Percentiles rank a stretch among this genome's conserved stretches.
Conservation (phyloP, 345 rosid species). For the Pelargonium nanum region DNA sequence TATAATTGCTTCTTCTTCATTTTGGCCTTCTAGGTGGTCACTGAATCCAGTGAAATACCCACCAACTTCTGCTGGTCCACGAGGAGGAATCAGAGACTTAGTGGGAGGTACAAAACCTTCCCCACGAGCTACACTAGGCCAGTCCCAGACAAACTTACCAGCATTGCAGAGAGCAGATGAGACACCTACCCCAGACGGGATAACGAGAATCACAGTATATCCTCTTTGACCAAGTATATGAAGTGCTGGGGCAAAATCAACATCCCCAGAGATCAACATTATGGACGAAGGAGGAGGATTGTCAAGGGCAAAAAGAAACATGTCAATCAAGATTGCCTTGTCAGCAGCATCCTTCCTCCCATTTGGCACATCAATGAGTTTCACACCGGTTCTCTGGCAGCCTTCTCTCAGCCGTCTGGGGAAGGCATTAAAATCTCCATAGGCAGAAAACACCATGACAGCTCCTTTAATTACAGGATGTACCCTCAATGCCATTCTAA, state of each 20-base stretch:
- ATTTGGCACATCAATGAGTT: constrained; percentile 87
- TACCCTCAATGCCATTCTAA: constrained; percentile 78
- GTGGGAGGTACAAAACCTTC: constrained; percentile 70
- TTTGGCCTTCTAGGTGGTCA: constrained; percentile 35
- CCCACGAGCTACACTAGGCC: constrained; percentile 92
- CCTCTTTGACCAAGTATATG: constrained; percentile 96
- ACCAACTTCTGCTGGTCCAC: constrained; percentile 25
- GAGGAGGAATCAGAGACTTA: constrained; percentile 33
- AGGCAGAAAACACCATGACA: constrained; percentile 74
- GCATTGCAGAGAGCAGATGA: constrained; percentile 84
- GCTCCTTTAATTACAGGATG: constrained; percentile 80
- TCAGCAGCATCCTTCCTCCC: constrained; percentile 98
- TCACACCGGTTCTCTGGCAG: constrained; percentile 94
- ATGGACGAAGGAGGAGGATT: constrained; percentile 79
- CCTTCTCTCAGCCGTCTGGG: constrained; percentile 95
- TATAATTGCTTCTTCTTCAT: constrained; percentile 70
- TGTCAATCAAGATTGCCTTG: constrained; percentile 87
- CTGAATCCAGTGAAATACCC: constrained; percentile 43
- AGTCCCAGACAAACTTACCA: constrained; percentile 93
- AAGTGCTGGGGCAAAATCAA: constrained; percentile 91
- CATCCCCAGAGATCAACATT: constrained; percentile 89
- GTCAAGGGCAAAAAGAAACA: constrained; percentile 93
- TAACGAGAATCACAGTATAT: constrained; percentile 67
- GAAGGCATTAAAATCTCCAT: constrained; percentile 89
- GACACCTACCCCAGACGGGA: constrained; percentile 76